Evolutionary conservation across 495 filamentous ascomycete species (phyloP).

Genomic region (Chlorociboria aeruginascens): DNA sequence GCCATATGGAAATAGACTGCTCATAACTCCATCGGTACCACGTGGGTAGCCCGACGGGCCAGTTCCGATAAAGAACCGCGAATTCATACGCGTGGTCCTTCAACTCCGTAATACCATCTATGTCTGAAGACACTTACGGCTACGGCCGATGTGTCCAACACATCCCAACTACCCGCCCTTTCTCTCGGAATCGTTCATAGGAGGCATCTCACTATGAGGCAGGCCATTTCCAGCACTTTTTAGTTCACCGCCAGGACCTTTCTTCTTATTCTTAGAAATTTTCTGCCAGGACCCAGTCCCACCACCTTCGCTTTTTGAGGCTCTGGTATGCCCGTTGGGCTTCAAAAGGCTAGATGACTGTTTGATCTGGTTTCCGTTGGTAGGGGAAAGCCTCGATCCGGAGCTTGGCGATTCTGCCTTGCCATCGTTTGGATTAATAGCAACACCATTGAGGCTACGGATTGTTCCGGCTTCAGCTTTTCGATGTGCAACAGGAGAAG

Average conservation of each 20-base stretch:
- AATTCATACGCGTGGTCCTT: no score
- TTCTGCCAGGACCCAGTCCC: conserved; percentile 33
- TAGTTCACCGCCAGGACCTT: conserved; percentile 23
- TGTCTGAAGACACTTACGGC: neutral
- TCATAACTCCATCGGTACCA: no score
- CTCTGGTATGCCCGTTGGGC: conserved; percentile 31
- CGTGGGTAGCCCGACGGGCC: no score
- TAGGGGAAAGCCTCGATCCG: neutral
- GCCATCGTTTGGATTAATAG: neutral
- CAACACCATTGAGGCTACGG: conserved; percentile 2
- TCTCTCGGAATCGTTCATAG: conserved; percentile 37
- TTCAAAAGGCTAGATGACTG: conserved; percentile 15
- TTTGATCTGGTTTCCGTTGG: conserved; percentile 13
- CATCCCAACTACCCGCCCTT: conserved; percentile 35
- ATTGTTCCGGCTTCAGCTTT: conserved; percentile 11
- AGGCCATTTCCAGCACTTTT: conserved; percentile 25
- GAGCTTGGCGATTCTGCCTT: neutral
- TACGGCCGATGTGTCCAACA: neutral
- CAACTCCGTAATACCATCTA: no score
- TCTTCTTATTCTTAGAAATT: conserved; percentile 32
- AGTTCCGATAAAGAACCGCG: no score
- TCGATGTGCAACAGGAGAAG: conserved; percentile 29
- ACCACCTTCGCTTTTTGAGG: conserved; percentile 37
- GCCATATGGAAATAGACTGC: no score
- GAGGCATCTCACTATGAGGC: conserved; percentile 32